Base-by-base conservation (phyloP, 2,329 filamentous ascomycete species). In the Epichloe hybrida region DNA sequence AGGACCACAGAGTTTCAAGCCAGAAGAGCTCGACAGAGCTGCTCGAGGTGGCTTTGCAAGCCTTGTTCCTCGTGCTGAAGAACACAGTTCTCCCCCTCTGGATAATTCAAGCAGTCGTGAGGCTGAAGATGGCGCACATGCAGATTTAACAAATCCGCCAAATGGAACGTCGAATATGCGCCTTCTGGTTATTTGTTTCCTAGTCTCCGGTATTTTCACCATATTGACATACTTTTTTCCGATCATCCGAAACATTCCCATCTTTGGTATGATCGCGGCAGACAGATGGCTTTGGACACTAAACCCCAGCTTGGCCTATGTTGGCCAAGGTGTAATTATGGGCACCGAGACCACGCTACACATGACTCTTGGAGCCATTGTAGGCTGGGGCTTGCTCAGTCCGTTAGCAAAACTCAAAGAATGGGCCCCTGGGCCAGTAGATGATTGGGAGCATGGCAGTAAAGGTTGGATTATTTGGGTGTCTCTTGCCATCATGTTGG, bases 401-500 rank as follows among this genome's bases (percentile, higher is more conserved):
- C 93, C 93, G 1, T 67, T 97, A 7, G 90, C 93, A 4, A 96
- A 95, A 65, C 70, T 74, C 51, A 80, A 78, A 58, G 88, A 86
- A 3, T 98, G 93, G 93, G 93, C 93, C 9, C 86, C 89, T 3
- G 93, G 90, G 0, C 76, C 82, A 1, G 88, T 96, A 1, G 76
- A 80, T 50, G 86, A 95, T 64, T 98, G 93, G 93, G 86, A 91
- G 53, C 80, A 76, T 15, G 93, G 93, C 9, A 95, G 88, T 64
- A 96, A 97, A 69, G 93, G 91, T 39, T 98, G 93, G 93, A 97
- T 98, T 53, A 88, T 98, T 0, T 98, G 93, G 93, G 76, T 95
- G 2, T 95, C 88, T 36, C 72, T 98, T 34, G 88, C 93, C 3
- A 96, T 98, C 57, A 98, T 98, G 93, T 75, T 98, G 27, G 87